phyloP scores from a whole-genome alignment of 108 stramenopile genomes.

The Seminavis robusta region DNA sequence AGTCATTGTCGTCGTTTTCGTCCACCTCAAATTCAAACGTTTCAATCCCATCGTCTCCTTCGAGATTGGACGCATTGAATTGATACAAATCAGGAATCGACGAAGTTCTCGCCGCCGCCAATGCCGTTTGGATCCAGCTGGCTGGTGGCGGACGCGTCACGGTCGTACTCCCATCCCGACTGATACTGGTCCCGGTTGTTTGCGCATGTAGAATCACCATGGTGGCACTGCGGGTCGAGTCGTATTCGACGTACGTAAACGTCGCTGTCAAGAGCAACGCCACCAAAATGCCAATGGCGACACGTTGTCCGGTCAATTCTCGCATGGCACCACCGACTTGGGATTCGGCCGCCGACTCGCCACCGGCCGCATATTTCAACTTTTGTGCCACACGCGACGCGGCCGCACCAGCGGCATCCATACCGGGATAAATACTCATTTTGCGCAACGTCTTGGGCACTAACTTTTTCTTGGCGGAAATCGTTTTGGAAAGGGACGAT shows the following conservation, averaged over 20 bases:
- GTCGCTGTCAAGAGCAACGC: constrained; percentile 40
- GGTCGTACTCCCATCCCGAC: no score
- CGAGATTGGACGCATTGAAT: constrained; percentile 16
- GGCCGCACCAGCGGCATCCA: no score
- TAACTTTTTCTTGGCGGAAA: no score
- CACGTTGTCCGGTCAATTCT: constrained; percentile 64
- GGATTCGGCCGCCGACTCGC: constrained; percentile 10
- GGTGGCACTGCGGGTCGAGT: constrained; percentile 25
- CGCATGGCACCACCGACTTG: constrained; percentile 70
- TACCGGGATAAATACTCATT: no score
- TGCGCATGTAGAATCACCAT: constrained; percentile 44
- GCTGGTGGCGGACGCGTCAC: no score
- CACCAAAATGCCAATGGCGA: constrained; percentile 49
- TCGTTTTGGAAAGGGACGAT: no score
- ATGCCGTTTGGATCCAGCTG: constrained; percentile 28
- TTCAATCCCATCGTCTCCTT: no score
- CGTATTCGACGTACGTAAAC: constrained; percentile 35
- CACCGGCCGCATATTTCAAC: no score
- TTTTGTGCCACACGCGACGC: no score
- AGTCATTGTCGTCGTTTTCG: constrained; percentile 10
- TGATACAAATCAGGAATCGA: constrained; percentile 49
- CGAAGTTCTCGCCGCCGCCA: constrained; percentile 51
- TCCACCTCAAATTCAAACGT: constrained; percentile 20
- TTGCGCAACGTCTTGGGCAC: no score
- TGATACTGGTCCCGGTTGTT: constrained; percentile 18